phyloP scores from a whole-genome alignment of 352 stramenopile species.

The Pythium insidiosum region DNA sequence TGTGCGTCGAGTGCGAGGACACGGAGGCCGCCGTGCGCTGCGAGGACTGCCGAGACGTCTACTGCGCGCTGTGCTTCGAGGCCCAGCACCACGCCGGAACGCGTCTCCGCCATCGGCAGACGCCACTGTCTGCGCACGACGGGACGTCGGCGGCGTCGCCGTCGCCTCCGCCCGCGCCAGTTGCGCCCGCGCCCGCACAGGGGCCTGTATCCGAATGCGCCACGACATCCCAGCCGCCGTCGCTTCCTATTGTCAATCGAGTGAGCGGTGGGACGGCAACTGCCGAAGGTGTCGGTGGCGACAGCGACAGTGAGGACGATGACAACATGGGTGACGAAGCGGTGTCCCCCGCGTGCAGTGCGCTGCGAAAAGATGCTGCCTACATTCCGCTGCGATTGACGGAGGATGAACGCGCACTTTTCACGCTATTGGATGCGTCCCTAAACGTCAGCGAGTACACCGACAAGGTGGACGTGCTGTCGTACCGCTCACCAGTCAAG shows the following conservation, averaged over 20 bases:
- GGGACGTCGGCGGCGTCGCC: neutral
- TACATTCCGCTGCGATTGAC: constrained; percentile 68
- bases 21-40: constrained; percentile 61
- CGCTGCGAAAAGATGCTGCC: constrained; percentile 26
- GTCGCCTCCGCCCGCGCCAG: constrained; percentile 3
- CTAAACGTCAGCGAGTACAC: constrained; percentile 90
- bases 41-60: constrained; percentile 57
- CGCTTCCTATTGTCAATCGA: neutral
- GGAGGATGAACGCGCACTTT: constrained; percentile 56
- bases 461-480: constrained; percentile 87
- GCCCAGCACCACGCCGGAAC: constrained; percentile 61
- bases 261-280: neutral
- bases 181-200: neutral
- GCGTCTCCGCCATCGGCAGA: constrained; percentile 33
- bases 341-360: neutral
- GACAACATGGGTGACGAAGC: constrained; percentile 22
- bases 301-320: constrained; percentile 19
- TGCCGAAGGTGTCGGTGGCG: constrained; percentile 15
- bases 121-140: constrained; percentile 9
- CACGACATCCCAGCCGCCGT: neutral
- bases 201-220: no score
- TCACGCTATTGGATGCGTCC: constrained; percentile 71
- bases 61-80: constrained; percentile 71
- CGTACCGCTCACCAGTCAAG: constrained; percentile 58
- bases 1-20: constrained; percentile 85